Base-by-base conservation (phyloP, 2,329 filamentous ascomycete species). In the Claviceps pazoutovae region DNA sequence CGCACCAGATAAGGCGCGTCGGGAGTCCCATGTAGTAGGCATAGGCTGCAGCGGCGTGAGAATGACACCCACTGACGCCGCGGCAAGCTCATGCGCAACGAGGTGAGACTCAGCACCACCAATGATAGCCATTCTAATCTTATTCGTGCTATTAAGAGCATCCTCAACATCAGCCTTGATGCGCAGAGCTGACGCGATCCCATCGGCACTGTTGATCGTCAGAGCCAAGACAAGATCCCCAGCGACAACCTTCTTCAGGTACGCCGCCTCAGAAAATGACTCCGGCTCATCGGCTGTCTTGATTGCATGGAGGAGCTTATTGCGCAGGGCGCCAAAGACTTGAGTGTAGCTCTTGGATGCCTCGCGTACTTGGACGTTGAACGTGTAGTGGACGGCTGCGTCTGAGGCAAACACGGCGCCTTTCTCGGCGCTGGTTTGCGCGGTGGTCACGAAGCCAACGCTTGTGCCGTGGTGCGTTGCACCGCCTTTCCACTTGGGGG, bases 51-150 rank as follows among this genome's bases (percentile, higher is more conserved):
- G 62, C 1, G 81, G 80, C 0, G 75, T 70, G 1, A 86, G 72
- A 26, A 85, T 74, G 19, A 86, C 77, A 53, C 76, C 72, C 0
- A 82, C 76, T 1, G 69, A 57, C 0, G 80, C 78, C 0, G 68
- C 68, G 0, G 79, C 79, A 11, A 86, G 71, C 52, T 80, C 74
- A 1, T 68, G 56, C 0, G 81, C 82, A 0, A 85, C 62, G 1
- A 85, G 66, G 59, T 79, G 70, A 0, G 82, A 73, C 64, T 85
- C 82, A 5, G 81, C 80, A 42, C 74, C 82, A 55, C 82, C 82
- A 21, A 82, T 63, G 48, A 86, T 71, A 50, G 76, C 71, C 8
- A 85, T 53, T n/a, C 67, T 72, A 38, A 84, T 60, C 50, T 61
- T 68, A n/a, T 49, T 52, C 14, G 50, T 53, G 42, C 58, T 52